These are phyloP conservation scores for Alternaria novae-zelandiae DNA, from an alignment of 2,329 filamentous ascomycete genomes.

Conservation along the genomic window DNA sequence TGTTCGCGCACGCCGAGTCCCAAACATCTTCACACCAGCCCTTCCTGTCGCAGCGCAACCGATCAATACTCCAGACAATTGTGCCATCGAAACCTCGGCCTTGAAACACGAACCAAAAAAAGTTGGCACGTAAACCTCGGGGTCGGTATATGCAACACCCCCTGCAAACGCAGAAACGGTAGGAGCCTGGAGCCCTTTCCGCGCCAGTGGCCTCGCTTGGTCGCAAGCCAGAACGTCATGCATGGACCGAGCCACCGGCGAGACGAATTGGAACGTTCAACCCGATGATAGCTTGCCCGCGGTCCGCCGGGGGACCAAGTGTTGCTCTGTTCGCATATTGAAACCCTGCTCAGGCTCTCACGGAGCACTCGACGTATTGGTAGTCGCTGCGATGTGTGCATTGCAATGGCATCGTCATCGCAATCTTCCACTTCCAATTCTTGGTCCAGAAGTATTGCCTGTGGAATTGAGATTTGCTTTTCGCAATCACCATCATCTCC, in stretches of 20 bases:
- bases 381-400: not conserved
- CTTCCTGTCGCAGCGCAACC: not conserved
- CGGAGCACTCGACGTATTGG: not conserved
- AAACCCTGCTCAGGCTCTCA: not conserved
- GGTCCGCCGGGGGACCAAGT: not conserved
- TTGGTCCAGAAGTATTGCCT: not conserved
- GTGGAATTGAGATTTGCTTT: not conserved
- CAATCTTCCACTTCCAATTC: not conserved
- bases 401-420: not conserved
- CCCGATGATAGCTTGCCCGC: not conserved
- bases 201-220: not conserved
- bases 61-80: not conserved
- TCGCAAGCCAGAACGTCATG: constrained; percentile 17
- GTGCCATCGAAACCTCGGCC: not conserved
- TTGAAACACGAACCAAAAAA: not conserved
- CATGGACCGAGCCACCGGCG: constrained; percentile 1
- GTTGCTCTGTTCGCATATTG: not conserved
- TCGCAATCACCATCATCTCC: not conserved
- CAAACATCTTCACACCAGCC: not conserved
- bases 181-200: not conserved
- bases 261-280: too few species aligned
- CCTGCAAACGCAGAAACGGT: constrained; percentile 1
- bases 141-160: constrained; percentile 6
- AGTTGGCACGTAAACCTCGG: constrained; percentile 16
- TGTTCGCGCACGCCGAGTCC: not conserved